Evolutionary conservation across 2,329 filamentous ascomycete genomes (phyloP).

Genomic region (Botrytis byssoidea): DNA sequence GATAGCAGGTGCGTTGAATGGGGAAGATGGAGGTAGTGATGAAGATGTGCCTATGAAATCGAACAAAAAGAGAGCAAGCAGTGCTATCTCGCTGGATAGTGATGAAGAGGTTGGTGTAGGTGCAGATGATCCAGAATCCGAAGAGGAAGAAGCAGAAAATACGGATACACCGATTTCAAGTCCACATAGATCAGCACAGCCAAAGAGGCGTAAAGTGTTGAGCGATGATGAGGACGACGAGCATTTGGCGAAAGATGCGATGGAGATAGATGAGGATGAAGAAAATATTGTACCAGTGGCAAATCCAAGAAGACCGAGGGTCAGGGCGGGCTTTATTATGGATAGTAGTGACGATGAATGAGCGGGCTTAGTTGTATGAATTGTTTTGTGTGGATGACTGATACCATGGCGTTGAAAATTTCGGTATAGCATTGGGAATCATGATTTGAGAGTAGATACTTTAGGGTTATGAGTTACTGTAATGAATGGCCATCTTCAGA

Average conservation of each 20-base stretch:
- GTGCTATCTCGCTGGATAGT: constrained; percentile 31
- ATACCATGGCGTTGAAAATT: constrained; percentile 17
- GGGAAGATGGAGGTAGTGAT: constrained; percentile 35
- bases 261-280: constrained; percentile 41
- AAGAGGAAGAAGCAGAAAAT: constrained; percentile 40
- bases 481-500: background rate
- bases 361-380: constrained; percentile 7
- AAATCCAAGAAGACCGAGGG: constrained; percentile 38
- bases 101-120: constrained; percentile 32
- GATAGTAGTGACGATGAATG: constrained; percentile 55
- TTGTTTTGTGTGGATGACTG: background rate
- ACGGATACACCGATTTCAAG: constrained; percentile 44
- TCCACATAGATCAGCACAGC: constrained; percentile 39
- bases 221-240: constrained; percentile 35
- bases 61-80: constrained; percentile 24
- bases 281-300: constrained; percentile 44
- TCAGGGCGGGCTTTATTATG: constrained; percentile 54
- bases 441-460: background rate
- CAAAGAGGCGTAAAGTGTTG: constrained; percentile 43
- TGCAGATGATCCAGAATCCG: constrained; percentile 26
- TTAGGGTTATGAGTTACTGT: background rate
- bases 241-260: constrained; percentile 23
- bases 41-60: constrained; percentile 28
- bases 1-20: constrained; percentile 22
- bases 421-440: background rate